Base-by-base conservation (phyloP, 441 rosid species). In the Pelargonium cotyledonis region DNA sequence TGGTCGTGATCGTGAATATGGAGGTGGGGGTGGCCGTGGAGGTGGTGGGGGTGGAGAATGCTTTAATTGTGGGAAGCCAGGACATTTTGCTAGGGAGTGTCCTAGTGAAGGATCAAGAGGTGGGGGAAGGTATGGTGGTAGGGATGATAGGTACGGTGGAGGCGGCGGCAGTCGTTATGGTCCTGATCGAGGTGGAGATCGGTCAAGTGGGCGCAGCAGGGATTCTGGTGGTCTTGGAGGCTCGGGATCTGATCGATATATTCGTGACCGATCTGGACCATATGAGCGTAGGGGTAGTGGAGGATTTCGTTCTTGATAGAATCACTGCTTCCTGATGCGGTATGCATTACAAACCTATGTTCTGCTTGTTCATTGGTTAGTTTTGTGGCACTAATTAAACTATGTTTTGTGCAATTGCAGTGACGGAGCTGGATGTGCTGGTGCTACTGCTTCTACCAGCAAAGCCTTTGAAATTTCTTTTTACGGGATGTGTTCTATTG, bases 381-480 rank as follows among this genome's bases (percentile, higher is more conserved):
- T 44, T 14, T 57, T 41, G 63, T 60, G 67, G 62, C 69, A 47
- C 51, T 76, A 63, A 71, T 58, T 16, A 29, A 64, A 67, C 31
- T 29, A 41, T 68, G 11, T 44, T 72, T 61, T 21, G 57, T 55
- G 68, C 47, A 55, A 23, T 67, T 76, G 86, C 84, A 79, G 79
- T 40, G 62, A 70, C 21, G 55, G 77, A 79, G 61, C 70, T 72
- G 77, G 73, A 72, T 4, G 15, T 47, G 21, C 60, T 15, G 74
- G 65, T 26, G 70, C 72, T 77, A 74, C 70, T 71, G 69, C 66
- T 72, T 31, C 72, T 68, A 63, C 70, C 67, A 71, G 66, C 72
- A 65, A 75, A 74, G 72, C 65, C 61, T 66, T 15, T 71, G 73
- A 73, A 77, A 82, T 71, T 76, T 66, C 65, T 67, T 64, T 57